Evolutionary conservation across 2,329 filamentous ascomycete genomes (phyloP).

Genomic region (Phyllosticta capitalensis): DNA sequence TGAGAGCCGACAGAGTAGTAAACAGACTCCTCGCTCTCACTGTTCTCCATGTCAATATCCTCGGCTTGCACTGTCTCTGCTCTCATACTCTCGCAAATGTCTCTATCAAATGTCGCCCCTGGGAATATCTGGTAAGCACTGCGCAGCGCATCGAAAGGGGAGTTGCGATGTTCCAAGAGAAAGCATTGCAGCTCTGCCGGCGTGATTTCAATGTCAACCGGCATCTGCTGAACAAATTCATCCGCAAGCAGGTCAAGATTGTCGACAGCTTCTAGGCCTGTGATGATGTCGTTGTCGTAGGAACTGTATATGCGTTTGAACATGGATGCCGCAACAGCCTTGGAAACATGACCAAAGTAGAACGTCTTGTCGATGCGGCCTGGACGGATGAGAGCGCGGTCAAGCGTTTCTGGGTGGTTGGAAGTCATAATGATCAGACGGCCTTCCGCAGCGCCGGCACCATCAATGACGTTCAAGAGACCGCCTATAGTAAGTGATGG

Average conservation of each 20-base stretch:
- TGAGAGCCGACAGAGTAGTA: too few species aligned
- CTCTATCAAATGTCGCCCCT: too few species aligned
- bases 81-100: too few species aligned
- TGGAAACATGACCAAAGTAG: neutral
- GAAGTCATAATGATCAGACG: slow-evolving; percentile 23
- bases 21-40: too few species aligned
- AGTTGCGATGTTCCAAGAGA: slow-evolving; percentile 32
- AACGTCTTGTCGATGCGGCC: slow-evolving; percentile 46
- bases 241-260: slow-evolving; percentile 33
- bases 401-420: slow-evolving; percentile 19
- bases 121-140: too few species aligned
- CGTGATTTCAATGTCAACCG: slow-evolving; percentile 36
- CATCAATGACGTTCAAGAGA: slow-evolving; percentile 19
- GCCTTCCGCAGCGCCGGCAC: slow-evolving; percentile 15
- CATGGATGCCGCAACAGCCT: neutral
- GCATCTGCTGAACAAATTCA: slow-evolving; percentile 37
- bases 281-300: neutral
- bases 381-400: slow-evolving; percentile 51
- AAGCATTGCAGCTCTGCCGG: slow-evolving; percentile 47
- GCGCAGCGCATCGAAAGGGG: neutral
- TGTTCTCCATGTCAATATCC: too few species aligned
- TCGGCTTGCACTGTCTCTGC: too few species aligned
- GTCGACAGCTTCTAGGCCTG: neutral
- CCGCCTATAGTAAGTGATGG: slow-evolving; percentile 14
- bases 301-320: neutral